A percentile compares a stretch with the other conserved stretches of the same genome.
Conservation (phyloP, 306 rosid genomes). For the Begonia fuchsioides region DNA sequence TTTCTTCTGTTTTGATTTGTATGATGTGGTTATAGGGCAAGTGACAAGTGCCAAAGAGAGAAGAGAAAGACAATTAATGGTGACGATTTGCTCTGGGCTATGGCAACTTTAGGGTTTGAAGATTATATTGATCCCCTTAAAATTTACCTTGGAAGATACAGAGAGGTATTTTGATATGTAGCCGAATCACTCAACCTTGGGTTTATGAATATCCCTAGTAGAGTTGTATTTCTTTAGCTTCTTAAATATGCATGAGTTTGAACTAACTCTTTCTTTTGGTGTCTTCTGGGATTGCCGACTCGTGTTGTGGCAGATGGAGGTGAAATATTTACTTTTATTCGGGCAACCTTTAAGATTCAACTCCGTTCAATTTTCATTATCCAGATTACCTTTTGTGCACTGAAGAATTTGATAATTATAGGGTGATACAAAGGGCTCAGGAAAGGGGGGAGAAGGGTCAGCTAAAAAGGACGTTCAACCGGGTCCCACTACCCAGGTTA, state of each 20-base stretch:
- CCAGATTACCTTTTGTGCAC: conserved; percentile 6
- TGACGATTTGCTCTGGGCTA: conserved; percentile 96
- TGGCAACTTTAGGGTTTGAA: conserved; percentile 89
- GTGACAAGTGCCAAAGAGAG: conserved; percentile 96
- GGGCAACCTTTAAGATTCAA: no score
- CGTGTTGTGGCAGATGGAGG: conserved; percentile 74
- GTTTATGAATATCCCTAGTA: neutral
- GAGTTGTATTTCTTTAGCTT: neutral
- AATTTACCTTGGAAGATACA: conserved; percentile 62
- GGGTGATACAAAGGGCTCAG: conserved; percentile 94
- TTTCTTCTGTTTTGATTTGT: conserved; percentile 1
- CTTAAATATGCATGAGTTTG: conserved; percentile 2
- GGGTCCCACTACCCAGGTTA: conserved; percentile 60
- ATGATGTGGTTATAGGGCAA: conserved; percentile 46
- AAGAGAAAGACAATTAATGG: conserved; percentile 95
- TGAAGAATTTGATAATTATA: conserved; percentile 16
- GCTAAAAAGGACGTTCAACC: conserved; percentile 61
- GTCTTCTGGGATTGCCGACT: conserved; percentile 15
- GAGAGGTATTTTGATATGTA: conserved; percentile 43
- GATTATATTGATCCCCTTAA: conserved; percentile 90
- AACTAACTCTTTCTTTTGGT: conserved; percentile 13
- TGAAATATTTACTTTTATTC: conserved; percentile 20
- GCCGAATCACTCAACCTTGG: neutral
- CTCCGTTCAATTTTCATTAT: neutral
- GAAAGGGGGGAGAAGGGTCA: conserved; percentile 75